These are phyloP conservation scores for Cladosporium sp. DNA, from an alignment of 2,329 filamentous ascomycete genomes.

Conservation along the genomic window DNA sequence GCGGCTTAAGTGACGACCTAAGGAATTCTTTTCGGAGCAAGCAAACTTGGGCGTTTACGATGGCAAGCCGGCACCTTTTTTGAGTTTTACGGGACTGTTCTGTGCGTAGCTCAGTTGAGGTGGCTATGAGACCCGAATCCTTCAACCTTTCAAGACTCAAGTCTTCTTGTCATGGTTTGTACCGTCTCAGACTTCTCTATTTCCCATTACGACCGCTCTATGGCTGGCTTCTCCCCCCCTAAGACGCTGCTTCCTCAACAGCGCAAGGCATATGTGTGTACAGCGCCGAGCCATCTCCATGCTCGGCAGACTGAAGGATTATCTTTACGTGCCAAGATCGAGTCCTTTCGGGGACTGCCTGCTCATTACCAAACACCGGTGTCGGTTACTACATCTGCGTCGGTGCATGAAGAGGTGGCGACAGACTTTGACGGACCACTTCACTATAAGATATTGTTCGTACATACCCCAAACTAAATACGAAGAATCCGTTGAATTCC, in stretches of 20 bases:
- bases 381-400: constrained; percentile 45
- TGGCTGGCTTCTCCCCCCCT: neutral
- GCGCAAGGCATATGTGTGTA: constrained; percentile 62
- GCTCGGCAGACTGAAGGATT: constrained; percentile 61
- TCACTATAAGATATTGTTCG: no score
- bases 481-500: no score
- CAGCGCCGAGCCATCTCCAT: constrained; percentile 56
- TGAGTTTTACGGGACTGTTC: constrained; percentile 7
- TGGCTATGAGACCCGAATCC: constrained; percentile 12
- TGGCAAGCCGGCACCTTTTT: constrained; percentile 11
- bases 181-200: constrained; percentile 2
- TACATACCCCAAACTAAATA: no score
- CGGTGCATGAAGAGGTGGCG: constrained; percentile 59
- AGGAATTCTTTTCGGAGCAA: constrained; percentile 6
- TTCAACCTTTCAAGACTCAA: constrained; percentile 6
- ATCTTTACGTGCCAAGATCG: constrained; percentile 58
- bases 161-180: constrained; percentile 6
- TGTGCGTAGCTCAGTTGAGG: constrained; percentile 9
- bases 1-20: constrained; percentile 55
- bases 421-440: constrained; percentile 34
- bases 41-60: constrained; percentile 8
- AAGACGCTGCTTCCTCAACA: constrained; percentile 17
- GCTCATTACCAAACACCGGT: constrained; percentile 62
- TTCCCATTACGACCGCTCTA: neutral
- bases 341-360: constrained; percentile 29